Base-by-base conservation (phyloP, 805 yeast species). In the Hanseniaspora taiwanica region DNA sequence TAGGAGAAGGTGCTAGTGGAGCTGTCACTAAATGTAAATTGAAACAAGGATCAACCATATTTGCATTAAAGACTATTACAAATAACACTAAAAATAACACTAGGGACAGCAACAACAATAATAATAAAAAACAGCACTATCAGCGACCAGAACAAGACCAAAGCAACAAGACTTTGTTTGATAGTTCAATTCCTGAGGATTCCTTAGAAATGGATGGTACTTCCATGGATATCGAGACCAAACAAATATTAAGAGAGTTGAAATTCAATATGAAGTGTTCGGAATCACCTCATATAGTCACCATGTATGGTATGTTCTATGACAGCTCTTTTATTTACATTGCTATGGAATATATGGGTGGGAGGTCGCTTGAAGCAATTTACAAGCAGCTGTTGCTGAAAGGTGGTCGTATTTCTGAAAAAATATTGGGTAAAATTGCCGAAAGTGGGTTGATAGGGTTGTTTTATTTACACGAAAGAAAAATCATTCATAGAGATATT, bases 341-440 rank as follows among this genome's bases (percentile, higher is more conserved):
- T 21, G 85, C 95, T 37, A 91, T 91, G 97, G 98, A 91, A 59
- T 91, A 75, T 58, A 91, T 94, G 86, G 95, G 86, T 20, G 97
- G 96, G 1, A 73, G 76, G 34, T 84, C 95, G 3, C 62, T 91
- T 44, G 96, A 91, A 53, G 85, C 95, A 1, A 76, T 89, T n/a
- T 86, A 89, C 62, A 79, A 80, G 51, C 71, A 76, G 42, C 81
- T 86, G 35, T 69, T 77, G 37, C 64, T 67, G 32, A 65, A 82
- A 40, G 85, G 86, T 16, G 94, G 93, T 33, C 66, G 96, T 43
- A 81, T 91, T 27, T 87, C 95, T 44, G 98, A 91, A 56, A 83
- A 82, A 52, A 95, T 89, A 0, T 62, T 91, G 45, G 97, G 96
- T 1, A 81, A 83, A 54, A 74, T 91, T 16, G 91, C 96, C 2